phyloP scores from a whole-genome alignment of 305 asterid species.

The Caryopteris hybrid region DNA sequence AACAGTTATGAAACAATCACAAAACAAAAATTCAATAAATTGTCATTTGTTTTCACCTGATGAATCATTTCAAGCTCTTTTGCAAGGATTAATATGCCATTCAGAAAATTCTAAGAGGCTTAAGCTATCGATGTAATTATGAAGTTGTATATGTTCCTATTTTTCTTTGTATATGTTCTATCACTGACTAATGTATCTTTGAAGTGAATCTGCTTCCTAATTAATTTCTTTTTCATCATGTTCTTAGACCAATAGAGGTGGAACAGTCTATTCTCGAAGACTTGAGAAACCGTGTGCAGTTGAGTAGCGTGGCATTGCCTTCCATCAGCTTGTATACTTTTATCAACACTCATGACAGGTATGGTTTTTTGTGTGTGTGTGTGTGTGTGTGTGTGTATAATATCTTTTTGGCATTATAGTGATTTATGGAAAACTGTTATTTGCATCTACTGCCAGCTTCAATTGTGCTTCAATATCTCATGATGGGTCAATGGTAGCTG shows the following conservation, averaged over 20 bases:
- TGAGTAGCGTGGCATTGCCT: constrained; percentile 71
- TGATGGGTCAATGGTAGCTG: constrained; percentile 94
- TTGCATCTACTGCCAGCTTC: constrained; percentile 37
- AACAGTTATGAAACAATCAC: neutral
- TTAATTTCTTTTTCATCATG: neutral
- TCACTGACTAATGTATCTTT: constrained; percentile 11
- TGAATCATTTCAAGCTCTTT: neutral
- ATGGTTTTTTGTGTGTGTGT: constrained; percentile 12
- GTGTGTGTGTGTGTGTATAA: no score
- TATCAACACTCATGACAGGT: constrained; percentile 90
- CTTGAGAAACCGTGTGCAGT: constrained; percentile 88
- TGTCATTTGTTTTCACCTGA: neutral
- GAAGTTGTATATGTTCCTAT: neutral
- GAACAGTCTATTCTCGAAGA: constrained; percentile 94
- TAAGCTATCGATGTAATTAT: neutral
- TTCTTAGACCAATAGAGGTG: constrained; percentile 72
- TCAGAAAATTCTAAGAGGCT: neutral
- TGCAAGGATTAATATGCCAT: neutral
- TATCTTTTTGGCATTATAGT: neutral
- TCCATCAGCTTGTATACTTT: constrained; percentile 93
- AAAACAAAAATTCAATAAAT: neutral
- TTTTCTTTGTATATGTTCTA: neutral
- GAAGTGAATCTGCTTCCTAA: constrained; percentile 11
- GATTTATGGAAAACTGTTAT: constrained; percentile 18
- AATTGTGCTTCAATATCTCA: constrained; percentile 91